Conservation (phyloP, 306 rosid species). For the Rosa chinensis region DNA sequence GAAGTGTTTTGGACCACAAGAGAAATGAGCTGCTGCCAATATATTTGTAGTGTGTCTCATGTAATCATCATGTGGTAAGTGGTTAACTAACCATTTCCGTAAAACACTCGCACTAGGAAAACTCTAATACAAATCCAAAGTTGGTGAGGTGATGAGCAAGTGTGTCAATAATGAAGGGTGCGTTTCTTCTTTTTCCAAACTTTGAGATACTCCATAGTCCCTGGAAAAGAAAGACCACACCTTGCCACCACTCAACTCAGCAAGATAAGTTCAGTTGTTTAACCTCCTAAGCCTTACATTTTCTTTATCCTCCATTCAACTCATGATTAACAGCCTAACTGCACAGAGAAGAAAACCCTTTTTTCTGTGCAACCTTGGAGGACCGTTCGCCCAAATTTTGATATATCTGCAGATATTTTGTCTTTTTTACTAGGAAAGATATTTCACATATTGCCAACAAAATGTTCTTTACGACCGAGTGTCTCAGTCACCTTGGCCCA, state of each 20-base stretch:
- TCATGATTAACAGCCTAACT: background rate
- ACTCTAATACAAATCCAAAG: background rate
- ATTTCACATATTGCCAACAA: background rate
- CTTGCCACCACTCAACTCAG: background rate
- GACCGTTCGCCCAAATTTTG: background rate
- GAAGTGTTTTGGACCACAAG: background rate
- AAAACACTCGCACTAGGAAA: background rate
- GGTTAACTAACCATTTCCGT: background rate
- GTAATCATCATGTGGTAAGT: slow-evolving; percentile 7
- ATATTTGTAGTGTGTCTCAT: background rate
- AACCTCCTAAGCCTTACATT: background rate
- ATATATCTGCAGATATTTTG: background rate
- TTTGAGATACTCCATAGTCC: background rate
- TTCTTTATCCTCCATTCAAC: background rate
- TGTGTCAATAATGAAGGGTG: background rate
- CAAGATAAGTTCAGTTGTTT: background rate
- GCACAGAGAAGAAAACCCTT: background rate
- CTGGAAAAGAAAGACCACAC: background rate
- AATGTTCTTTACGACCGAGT: background rate
- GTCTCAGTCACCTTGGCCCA: background rate
- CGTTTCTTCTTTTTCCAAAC: background rate
- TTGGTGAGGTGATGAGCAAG: background rate
- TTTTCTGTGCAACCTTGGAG: background rate
- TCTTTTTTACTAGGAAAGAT: background rate
- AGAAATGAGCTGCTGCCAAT: slow-evolving; percentile 7